Evolutionary conservation across 2,329 filamentous ascomycete species (phyloP).

Genomic region (Aspergillus tubingensis): DNA sequence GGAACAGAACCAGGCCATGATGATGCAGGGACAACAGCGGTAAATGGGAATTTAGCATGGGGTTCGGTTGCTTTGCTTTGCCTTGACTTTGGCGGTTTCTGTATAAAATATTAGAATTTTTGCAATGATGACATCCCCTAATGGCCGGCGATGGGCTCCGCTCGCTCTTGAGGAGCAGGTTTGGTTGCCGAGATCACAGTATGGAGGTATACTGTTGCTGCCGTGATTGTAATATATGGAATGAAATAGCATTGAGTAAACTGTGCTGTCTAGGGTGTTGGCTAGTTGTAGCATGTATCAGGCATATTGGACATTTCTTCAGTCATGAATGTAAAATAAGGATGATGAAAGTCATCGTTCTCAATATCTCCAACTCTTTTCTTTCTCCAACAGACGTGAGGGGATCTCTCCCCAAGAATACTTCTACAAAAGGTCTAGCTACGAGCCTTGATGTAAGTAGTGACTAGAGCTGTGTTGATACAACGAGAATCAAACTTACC

Average conservation of each 20-base stretch:
- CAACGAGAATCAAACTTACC: not conserved
- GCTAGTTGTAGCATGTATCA: not conserved
- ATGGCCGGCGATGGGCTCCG: conserved; percentile 1
- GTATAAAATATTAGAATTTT: conserved; percentile 24
- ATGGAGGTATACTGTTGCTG: not conserved
- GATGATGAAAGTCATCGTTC: too few relatives aligned
- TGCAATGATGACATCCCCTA: conserved; percentile 23
- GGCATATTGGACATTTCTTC: too few relatives aligned
- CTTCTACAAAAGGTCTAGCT: not conserved
- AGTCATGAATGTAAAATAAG: too few relatives aligned
- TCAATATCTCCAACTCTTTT: too few relatives aligned
- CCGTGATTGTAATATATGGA: not conserved
- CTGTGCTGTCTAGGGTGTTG: not conserved
- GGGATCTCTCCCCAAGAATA: too few relatives aligned
- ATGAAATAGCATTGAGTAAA: not conserved
- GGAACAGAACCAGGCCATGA: conserved; percentile 70
- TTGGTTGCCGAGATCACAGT: not conserved
- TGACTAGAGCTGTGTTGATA: not conserved
- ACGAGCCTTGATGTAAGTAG: not conserved
- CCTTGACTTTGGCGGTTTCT: conserved; percentile 13
- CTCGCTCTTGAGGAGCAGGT: not conserved
- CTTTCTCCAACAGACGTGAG: too few relatives aligned
- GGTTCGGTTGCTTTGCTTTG: conserved; percentile 14
- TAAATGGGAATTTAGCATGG: conserved; percentile 23
- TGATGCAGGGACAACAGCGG: conserved; percentile 59